Conservation (phyloP, 2,329 filamentous ascomycete species). For the Cladobotryum mycophilum region DNA sequence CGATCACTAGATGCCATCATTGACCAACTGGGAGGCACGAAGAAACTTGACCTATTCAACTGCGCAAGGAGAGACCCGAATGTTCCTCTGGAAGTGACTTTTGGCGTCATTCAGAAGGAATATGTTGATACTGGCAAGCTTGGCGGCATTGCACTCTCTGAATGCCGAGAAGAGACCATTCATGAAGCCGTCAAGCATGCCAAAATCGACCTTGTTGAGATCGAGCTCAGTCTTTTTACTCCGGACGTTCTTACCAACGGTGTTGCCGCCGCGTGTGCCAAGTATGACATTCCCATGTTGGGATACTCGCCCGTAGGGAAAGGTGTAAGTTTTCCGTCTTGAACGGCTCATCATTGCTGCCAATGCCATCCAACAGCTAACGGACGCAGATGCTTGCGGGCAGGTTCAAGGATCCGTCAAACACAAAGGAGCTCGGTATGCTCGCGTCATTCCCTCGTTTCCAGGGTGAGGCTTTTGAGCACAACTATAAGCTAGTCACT, state of each 20-base stretch:
- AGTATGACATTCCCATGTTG: conserved; percentile 62
- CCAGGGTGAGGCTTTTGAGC: conserved; percentile 53
- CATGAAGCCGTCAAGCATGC: conserved; percentile 38
- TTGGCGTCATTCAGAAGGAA: conserved; percentile 38
- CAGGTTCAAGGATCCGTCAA: conserved; percentile 18
- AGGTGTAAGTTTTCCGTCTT: conserved; percentile 22
- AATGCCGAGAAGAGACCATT: conserved; percentile 43
- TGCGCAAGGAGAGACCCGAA: conserved; percentile 50
- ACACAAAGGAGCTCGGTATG: conserved; percentile 19
- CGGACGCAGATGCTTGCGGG: conserved; percentile 26
- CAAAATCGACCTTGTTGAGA: conserved; percentile 44
- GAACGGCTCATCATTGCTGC: no score
- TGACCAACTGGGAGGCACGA: conserved; percentile 43
- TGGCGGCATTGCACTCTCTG: conserved; percentile 46
- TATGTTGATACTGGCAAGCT: conserved; percentile 48
- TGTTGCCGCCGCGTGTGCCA: conserved; percentile 47
- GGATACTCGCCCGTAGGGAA: conserved; percentile 47
- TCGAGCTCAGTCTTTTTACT: conserved; percentile 47
- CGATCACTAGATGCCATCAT: conserved; percentile 54
- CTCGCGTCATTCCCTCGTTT: conserved; percentile 48
- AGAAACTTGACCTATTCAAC: conserved; percentile 56
- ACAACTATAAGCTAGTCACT: conserved; percentile 57
- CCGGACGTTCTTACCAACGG: conserved; percentile 46
- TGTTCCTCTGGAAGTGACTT: conserved; percentile 37
- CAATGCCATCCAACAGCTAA: conserved; percentile 6